phyloP scores from a whole-genome alignment of 164 flowering plant species.

The Malania oleifera region DNA sequence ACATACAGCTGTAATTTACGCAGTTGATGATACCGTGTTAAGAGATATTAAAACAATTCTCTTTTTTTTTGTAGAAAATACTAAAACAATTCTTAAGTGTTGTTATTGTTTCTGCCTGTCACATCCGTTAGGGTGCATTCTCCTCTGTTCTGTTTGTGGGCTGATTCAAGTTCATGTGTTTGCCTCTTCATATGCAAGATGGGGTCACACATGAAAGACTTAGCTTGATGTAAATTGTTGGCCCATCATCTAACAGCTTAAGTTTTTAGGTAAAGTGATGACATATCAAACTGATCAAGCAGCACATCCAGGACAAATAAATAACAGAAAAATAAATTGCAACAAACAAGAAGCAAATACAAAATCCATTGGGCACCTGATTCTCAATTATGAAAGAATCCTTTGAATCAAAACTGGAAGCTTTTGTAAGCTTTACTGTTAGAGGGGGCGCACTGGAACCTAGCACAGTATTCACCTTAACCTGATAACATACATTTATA shows the following conservation, averaged over 20 bases:
- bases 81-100: no score
- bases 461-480: conserved; percentile 54
- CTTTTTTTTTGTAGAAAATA: no score
- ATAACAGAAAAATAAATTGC: neutral
- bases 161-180: no score
- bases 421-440: conserved; percentile 50
- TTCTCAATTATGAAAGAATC: conserved; percentile 39
- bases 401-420: conserved; percentile 35
- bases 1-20: neutral
- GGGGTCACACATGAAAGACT: no score
- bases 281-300: neutral
- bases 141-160: no score
- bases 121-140: no score
- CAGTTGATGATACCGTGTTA: neutral
- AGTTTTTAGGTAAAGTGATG: neutral
- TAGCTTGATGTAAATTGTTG: no score
- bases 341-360: neutral
- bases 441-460: conserved; percentile 57
- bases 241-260: no score
- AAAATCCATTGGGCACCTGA: conserved; percentile 34
- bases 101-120: no score
- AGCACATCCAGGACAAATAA: neutral
- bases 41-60: no score
- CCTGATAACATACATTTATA: conserved; percentile 27
- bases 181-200: no score